Evolutionary conservation across 2,329 filamentous ascomycete species (phyloP).

Genomic region (Macroventuria anomochaeta): DNA sequence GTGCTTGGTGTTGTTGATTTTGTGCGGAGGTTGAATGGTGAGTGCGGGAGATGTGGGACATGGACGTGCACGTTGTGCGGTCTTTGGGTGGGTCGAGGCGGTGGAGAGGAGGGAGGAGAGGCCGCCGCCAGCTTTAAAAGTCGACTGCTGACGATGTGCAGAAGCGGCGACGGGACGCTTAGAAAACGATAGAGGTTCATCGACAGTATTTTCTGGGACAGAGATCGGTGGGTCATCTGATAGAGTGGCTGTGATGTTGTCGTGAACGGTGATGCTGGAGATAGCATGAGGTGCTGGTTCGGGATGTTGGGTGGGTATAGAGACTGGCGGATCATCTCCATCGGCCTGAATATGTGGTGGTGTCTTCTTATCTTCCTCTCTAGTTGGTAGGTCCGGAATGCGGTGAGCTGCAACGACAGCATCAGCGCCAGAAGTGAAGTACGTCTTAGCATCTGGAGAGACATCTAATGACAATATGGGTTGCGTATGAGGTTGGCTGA

Average conservation of each 20-base stretch:
- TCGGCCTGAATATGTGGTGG: background rate
- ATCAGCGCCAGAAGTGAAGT: constrained; percentile 84
- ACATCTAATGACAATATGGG: constrained; percentile 73
- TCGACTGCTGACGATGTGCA: background rate
- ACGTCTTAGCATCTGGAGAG: constrained; percentile 57
- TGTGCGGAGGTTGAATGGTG: constrained; percentile 57
- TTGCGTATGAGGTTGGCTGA: constrained; percentile 73
- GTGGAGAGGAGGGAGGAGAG: constrained; percentile 38
- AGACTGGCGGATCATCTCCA: background rate
- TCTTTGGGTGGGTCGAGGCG: background rate
- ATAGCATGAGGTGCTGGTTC: background rate
- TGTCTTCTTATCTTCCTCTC: background rate
- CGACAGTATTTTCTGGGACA: background rate
- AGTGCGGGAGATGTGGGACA: constrained; percentile 17
- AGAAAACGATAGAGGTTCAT: constrained; percentile 21
- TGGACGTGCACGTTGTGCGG: background rate
- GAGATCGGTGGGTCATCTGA: constrained; percentile 7
- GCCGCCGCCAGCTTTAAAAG: constrained; percentile 13
- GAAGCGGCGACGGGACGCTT: constrained; percentile 21
- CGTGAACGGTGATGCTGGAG: background rate
- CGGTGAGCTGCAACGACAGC: constrained; percentile 78
- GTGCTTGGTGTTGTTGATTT: constrained; percentile 78
- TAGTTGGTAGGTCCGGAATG: constrained; percentile 54
- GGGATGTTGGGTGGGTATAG: background rate
- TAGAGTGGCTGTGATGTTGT: background rate